Base-by-base conservation (phyloP, 192 early-diverging fungal species). In the Linnemannia zychae region DNA sequence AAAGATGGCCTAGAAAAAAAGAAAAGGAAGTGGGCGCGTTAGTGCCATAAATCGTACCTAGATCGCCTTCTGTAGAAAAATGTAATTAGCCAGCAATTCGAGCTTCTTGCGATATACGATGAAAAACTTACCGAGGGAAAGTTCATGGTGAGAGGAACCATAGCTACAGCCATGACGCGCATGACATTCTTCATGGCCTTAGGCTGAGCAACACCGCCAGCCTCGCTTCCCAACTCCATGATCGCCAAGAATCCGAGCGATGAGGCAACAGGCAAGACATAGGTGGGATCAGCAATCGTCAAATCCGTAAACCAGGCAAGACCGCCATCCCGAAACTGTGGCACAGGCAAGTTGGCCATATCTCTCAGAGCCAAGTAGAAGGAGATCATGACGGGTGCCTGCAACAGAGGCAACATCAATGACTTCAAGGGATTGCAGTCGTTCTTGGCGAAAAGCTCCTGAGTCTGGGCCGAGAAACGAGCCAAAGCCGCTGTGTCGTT, bases 241-340 rank as follows among this genome's bases (percentile, higher is more conserved):
- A 93, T 91, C 33, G 88, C 88, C 78, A 98, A 85, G 87, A 98
- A 94, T 38, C 92, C 90, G 36, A 90, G 52, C 37, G 91, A 91
- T 33, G 95, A 94, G 0, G 93, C n/a, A 15, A 94, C 87, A 3
- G 98, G 98, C 72, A 99, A 89, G 53, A 96, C 89, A 75, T 93
- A 96, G 24, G 91, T 92, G 40, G 97, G 97, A 83, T 99, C 98
- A 57, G 91, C 81, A 18, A 89, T 76, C 0, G 96, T 90, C 90
- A 99, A 78, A 89, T 99, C 94, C 4, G 91, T 92, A 82, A 99
- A 95, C 97, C 97, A 99, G 53, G 82, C 75, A 2, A 94, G 63
- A 38, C 97, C 97, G 24, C 95, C 96, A 3, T 91, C 93, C 70
- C 85, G 40, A 84, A 98, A 92, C 52, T 96, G 95, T 20, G 97